These are phyloP conservation scores for Arachnomyces sp. DNA, from an alignment of 2,329 filamentous ascomycete species.

Conservation along the genomic window DNA sequence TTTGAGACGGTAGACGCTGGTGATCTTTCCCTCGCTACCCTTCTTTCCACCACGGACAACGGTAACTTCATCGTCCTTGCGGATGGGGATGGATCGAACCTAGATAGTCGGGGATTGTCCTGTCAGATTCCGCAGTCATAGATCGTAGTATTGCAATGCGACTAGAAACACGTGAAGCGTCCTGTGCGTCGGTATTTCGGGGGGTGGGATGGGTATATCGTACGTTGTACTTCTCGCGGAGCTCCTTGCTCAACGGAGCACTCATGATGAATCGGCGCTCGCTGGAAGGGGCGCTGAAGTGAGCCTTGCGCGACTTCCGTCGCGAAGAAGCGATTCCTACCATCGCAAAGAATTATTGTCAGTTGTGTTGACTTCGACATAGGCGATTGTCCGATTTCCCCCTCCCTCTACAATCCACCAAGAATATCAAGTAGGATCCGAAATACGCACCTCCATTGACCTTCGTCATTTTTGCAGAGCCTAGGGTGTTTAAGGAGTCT, in stretches of 20 bases:
- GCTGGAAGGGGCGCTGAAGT: conserved; percentile 93
- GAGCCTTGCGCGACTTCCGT: conserved; percentile 98
- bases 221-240: conserved; percentile 99
- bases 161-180: neutral
- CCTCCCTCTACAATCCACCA: conserved; percentile 5
- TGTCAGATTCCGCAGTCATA: neutral
- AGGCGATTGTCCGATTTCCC: too few relatives aligned
- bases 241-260: conserved; percentile 90
- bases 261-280: conserved; percentile 95
- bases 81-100: conserved; percentile 93
- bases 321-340: conserved; percentile 59
- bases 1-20: conserved; percentile 95
- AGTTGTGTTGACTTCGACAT: too few relatives aligned
- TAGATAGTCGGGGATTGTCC: conserved; percentile 27
- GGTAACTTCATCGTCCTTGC: conserved; percentile 93
- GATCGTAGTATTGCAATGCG: neutral
- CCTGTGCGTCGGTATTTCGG: neutral
- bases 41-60: conserved; percentile 92
- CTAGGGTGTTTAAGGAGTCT: conserved; percentile 13
- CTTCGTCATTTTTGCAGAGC: conserved; percentile 26
- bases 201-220: conserved; percentile 31
- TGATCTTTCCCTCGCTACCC: conserved; percentile 97
- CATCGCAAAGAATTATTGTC: neutral
- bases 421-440: conserved; percentile 1
- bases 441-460: conserved; percentile 22